Base-by-base conservation (phyloP, 345 rosid genomes). In the Iberis pinnata region DNA sequence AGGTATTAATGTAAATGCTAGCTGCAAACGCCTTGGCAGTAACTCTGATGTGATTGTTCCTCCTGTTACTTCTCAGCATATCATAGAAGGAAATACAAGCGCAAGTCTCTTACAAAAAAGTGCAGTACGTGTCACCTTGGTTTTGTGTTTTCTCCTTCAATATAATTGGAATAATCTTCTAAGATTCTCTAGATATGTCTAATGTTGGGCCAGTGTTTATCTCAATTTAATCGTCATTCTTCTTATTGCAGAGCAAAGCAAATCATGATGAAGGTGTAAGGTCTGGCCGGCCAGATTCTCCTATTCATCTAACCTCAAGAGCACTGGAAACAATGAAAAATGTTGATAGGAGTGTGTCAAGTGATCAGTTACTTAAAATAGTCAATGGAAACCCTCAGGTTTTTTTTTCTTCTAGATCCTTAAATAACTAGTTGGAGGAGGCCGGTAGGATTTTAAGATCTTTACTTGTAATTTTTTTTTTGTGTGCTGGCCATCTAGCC, bases 1-100 rank as follows among this genome's bases (percentile, higher is more conserved):
- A 87, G 98, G 77, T 70, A 59, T 59, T 22, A 63, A 71, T 57
- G 61, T 58, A 63, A 69, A 35, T 56, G 26, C 32, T 64, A 60
- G 58, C 43, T 49, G 59, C 69, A 54, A 49, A 65, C 75, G 70
- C 44, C 25, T 74, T 43, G 69, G 73, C 37, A 60, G 60, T 63
- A 69, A 53, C 35, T 50, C 70, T 56, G 52, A 40, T 58, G 77
- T 4, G 74, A 76, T 63, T 43, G 69, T 45, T 71, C 63, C 60
- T 4, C 61, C 33, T 56, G 68, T 55, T 50, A 15, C 66, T 48
- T 58, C 73, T 47, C 73, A 70, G 66, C 65, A 55, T 27, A 54
- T 26, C 41, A 60, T 60, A 8, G 48, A 60, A 61, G 60, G 68
- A 58, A 61, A 63, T 50, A 47, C 54, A 49, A 67, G 12, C 53